A percentile compares a stretch with the other conserved stretches of the same genome.
Evolutionary conservation across 306 rosid species (phyloP).

Genomic region (Prunus padus): DNA sequence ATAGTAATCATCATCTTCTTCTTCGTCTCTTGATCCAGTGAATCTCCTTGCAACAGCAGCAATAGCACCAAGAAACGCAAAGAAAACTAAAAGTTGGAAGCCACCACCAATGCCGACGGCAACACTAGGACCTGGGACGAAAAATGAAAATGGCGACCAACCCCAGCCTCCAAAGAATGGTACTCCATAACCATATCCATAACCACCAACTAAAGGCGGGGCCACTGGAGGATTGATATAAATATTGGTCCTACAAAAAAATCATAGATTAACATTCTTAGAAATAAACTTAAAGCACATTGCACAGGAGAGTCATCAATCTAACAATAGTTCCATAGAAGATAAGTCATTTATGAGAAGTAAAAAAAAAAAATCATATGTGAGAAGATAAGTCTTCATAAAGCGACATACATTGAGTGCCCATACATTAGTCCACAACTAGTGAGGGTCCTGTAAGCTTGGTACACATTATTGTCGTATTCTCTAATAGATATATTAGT

Average conservation of each 20-base stretch:
- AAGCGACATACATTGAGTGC: too few relatives aligned
- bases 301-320: background rate
- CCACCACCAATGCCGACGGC: conserved; percentile 91
- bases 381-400: too few relatives aligned
- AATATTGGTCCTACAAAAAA: conserved; percentile 69
- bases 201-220: conserved; percentile 88
- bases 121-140: conserved; percentile 82
- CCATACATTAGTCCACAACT: too few relatives aligned
- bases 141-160: conserved; percentile 97
- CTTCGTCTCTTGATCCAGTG: conserved; percentile 52
- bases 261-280: background rate
- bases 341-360: too few relatives aligned
- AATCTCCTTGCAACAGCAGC: conserved; percentile 79
- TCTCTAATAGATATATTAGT: too few relatives aligned
- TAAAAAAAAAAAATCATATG: background rate
- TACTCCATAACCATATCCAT: conserved; percentile 74
- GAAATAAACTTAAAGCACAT: background rate
- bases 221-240: conserved; percentile 82
- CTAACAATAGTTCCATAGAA: background rate
- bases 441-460: too few relatives aligned
- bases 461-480: too few relatives aligned
- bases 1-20: conserved; percentile 48
- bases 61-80: conserved; percentile 67
- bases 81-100: conserved; percentile 58
- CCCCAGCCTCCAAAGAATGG: conserved; percentile 93